Base-by-base conservation (phyloP, 768 basidiomycete species). In the Lactarius sp. region DNA sequence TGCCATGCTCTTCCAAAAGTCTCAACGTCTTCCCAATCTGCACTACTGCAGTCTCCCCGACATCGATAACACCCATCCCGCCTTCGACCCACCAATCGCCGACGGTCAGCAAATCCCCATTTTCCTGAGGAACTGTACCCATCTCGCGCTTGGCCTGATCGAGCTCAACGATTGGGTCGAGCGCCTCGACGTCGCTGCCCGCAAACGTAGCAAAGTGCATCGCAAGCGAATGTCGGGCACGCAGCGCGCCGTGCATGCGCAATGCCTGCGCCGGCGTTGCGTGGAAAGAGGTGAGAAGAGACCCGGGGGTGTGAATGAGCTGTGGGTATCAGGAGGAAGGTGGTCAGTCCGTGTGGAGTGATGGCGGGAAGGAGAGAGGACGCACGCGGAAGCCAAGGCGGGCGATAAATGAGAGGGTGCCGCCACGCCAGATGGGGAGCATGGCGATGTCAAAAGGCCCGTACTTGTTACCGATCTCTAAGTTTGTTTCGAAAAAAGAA, bases 121-220 rank as follows among this genome's bases (percentile, higher is more conserved):
- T 12, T 36, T 36, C 39, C 46, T 56, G 27, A 27, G 6, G 37
- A 22, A 3, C 14, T 4, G 62, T 60, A 6, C 63, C 64, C 42
- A 77, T 63, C 62, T 75, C 71, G 55, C 75, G 72, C 16, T 77
- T 69, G 1, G 77, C 75, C 65, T 77, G 74, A 20, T 67, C 63
- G 16, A 78, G 67, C 62, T 75, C 71, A 50, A 75, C 71, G 5
- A 78, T 66, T 2, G 76, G 75, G 67, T 79, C 77, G 42, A 75
- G 61, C 63, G 77, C 76, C 63, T 80, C 79, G 33, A 71, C 70
- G 47, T 78, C 76, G 55, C 72, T 71, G 0, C 79, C 79, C 42
- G 75, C 75, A 63, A 79, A 79, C 16, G 79, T 80, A 33, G 73
- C 79, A 61, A 79, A 79, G 65, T 79, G 79, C 72, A 79, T 78